Conservation (phyloP, 306 rosid species). For the Fragaria iinumae region DNA sequence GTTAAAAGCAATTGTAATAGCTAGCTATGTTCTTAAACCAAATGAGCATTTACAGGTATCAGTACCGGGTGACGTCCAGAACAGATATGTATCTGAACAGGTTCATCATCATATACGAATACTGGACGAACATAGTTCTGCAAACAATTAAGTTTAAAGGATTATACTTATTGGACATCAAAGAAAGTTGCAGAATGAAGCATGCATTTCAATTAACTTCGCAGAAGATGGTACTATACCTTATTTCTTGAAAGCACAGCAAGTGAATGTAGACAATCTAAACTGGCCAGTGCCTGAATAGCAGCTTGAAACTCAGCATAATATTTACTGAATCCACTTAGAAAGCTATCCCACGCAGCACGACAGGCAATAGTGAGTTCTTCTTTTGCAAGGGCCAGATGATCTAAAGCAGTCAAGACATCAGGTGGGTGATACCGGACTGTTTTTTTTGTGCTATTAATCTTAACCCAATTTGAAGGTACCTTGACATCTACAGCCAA, state of each 20-base stretch:
- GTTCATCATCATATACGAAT: conserved; percentile 60
- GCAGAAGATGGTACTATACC: conserved; percentile 39
- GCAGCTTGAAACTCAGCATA: conserved; percentile 80
- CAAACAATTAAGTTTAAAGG: conserved; percentile 30
- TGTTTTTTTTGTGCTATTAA: conserved; percentile 85
- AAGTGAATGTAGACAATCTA: conserved; percentile 86
- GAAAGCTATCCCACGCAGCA: conserved; percentile 85
- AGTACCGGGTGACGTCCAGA: conserved; percentile 93
- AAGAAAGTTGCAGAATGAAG: background rate
- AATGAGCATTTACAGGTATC: conserved; percentile 43
- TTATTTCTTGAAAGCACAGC: conserved; percentile 90
- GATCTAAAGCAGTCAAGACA: conserved; percentile 67
- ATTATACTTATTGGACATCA: conserved; percentile 5
- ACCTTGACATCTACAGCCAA: conserved; percentile 68
- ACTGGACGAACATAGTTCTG: conserved; percentile 79
- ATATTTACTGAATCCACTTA: conserved; percentile 57
- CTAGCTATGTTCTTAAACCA: conserved; percentile 7
- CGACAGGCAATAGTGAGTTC: conserved; percentile 65
- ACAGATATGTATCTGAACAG: conserved; percentile 67
- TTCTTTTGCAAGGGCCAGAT: conserved; percentile 65
- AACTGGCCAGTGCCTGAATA: conserved; percentile 85
- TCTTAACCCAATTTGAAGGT: conserved; percentile 80
- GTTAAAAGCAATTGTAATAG: background rate
- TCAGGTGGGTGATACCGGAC: conserved; percentile 93
- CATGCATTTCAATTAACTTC: conserved; percentile 11